Base-by-base conservation (phyloP, 148 eudicot genomes). In the Simmondsia chinensis region DNA sequence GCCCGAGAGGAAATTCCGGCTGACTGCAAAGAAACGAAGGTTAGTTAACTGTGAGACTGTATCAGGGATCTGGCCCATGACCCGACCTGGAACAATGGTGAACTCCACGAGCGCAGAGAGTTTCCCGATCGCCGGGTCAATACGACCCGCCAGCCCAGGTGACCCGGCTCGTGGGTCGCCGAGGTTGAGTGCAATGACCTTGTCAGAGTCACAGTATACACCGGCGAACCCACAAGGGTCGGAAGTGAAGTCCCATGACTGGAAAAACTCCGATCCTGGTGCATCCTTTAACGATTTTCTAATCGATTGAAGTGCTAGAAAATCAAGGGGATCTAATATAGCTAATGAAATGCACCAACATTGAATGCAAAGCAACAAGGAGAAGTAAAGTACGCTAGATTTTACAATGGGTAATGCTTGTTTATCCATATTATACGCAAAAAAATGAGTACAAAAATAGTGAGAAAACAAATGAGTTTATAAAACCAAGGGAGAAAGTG, bases 171-270 rank as follows among this genome's bases (percentile, higher is more conserved):
- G 48, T 0, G 79, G 84, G 49, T 80, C 87, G 20, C 95, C 97
- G 26, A 89, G 84, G 31, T 84, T 84, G n/a, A 89, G 75, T 0
- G 95, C 76, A 22, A 73, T 48, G 2, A 89, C 80, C 18, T 54
- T 64, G 15, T 78, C 70, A 8, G 69, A 75, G 24, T 60, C 67
- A 46, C 97, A 89, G 46, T 57, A 69, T 4, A 89, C 84, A 3
- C 95, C 97, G 48, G 77, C 55, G 72, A 89, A 89, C 41, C 36
- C 51, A 46, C 97, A 89, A 0, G 97, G 97, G 53, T 89, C 93
- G 21, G 77, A 36, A 1, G 97, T 84, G 73, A 89, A 89, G 39
- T 89, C 95, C 97, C 95, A 89, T 1, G 93, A 58, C 0, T 73
- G 23, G 41, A 89, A 84, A 48, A 62, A 88, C 6, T 38, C 57